Evolutionary conservation across 768 basidiomycete species (phyloP), one percentile per base, ranked within the genome.

Genomic region (Lentinula raphanica): DNA sequence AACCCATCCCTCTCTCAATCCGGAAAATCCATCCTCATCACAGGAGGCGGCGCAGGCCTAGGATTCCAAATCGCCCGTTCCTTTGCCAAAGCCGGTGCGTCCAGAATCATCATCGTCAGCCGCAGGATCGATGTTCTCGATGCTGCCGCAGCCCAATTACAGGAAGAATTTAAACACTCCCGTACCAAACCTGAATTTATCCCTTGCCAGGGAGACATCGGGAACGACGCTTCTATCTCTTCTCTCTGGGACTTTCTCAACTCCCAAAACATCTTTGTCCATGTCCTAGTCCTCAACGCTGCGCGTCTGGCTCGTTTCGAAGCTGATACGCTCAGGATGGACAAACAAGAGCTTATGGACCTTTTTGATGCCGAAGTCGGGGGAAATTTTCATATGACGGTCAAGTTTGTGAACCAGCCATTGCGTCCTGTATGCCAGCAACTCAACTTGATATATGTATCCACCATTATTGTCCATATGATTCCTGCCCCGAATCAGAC

Each of bases 201-300:
- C n/a, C n/a, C n/a, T n/a, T n/a, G n/a, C n/a, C n/a, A n/a, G n/a
- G 49, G 49, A 29, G 49, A 50, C 28, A 50, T 50, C 28, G 49
- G 49, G 11, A 15, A 29, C 31, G 49, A 50, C 17, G 31, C 9
- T 15, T 50, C 49, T 28, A 50, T 50, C 28, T 17, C 49, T 15
- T 29, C 49, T 9, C 49, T 50, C 19, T 50, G 49, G 49, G 49
- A 50, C 4, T 50, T 28, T 19, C 31, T 50, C 4, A 17, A 50
- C 5, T 50, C 49, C 19, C 49, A 31, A 31, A 32, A 32, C 31
- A 50, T 50, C 4, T 50, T 50, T 15, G 49, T 50, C 8, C 27
- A 31, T 11, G 49, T 50, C 9, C 17, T 50, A n/a, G 49, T 50
- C n/a, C 49, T 50, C 17, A 50, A 50, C 21, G 49, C 49, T 15